Evolutionary conservation across 148 eudicot species (phyloP), one percentile per base, ranked within the genome.

Genomic region (Rhododendron vialii): DNA sequence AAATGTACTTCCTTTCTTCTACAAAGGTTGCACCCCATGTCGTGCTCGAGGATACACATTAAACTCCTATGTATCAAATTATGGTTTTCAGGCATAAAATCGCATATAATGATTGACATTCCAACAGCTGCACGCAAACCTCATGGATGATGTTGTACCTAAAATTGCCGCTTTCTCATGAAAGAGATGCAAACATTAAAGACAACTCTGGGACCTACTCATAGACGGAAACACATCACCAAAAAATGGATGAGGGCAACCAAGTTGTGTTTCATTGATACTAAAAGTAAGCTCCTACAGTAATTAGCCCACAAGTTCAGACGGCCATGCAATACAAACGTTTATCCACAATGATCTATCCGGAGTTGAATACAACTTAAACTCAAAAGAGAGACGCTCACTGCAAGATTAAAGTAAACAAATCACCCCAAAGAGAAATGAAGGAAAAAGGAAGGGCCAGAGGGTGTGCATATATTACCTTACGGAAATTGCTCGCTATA

Each of bases 401-500:
- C 69, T 74, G 18, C 81, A 82, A 22, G 35, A 82, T 55, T 71
- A 74, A 82, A 81, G 38, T 71, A 71, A 14, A 43, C 59, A 59
- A 85, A 28, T 28, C 63, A 45, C 43, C 50, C 83, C 15, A 30
- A 48, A 61, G 47, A 84, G 76, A 48, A 63, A 78, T 33, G 17
- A 57, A 36, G 28, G 33, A 24, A 85, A 82, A 80, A 43, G 15
- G 48, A 35, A 47, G 22, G 63, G 50, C 50, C 11, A 47, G 10
- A 9, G 85, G n/a, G 41, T 26, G 74, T 35, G n/a, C 63, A n/a
- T 78, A 45, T 51, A 83, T 33, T 47, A 86, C 86, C 89, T 87
- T 84, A 88, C 6, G 83, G 89, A 84, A 73, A 86, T 81, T 89
- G 80, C 85, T 92, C 89, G 74, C 86, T 88, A 5, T 26, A 91